phyloP scores from a whole-genome alignment of 2,329 filamentous ascomycete genomes.

The Hysterium pulicare region DNA sequence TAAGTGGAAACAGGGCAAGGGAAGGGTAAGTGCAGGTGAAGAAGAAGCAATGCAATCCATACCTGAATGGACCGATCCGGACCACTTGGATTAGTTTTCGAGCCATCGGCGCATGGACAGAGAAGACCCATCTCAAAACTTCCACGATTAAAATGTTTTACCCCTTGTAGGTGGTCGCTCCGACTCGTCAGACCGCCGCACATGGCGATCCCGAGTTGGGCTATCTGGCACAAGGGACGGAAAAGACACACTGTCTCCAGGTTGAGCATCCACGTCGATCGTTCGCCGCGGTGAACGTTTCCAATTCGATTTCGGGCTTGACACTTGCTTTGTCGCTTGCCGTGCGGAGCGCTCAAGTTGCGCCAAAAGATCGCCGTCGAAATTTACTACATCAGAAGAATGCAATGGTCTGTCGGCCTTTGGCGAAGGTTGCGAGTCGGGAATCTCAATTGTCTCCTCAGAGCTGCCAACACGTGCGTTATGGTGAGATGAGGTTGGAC shows the following conservation, averaged over 20 bases:
- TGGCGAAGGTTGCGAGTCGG: conserved; percentile 19
- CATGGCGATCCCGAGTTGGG: background rate
- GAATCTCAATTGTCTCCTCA: conserved; percentile 21
- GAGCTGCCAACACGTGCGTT: conserved; percentile 13
- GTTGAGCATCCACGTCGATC: background rate
- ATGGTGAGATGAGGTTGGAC: background rate
- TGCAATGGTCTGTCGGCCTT: background rate
- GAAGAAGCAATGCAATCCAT: background rate
- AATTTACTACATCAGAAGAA: background rate
- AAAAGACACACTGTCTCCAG: background rate
- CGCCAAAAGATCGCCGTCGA: background rate
- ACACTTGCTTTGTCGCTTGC: background rate
- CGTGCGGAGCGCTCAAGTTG: background rate
- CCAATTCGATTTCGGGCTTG: background rate
- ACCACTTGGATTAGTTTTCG: background rate
- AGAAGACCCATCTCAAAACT: background rate
- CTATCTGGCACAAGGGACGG: background rate
- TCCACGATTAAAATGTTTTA: background rate
- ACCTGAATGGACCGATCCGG: background rate
- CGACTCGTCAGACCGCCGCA: background rate
- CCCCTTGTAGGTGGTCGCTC: background rate
- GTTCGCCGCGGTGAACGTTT: background rate
- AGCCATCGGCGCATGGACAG: background rate
- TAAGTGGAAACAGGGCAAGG: background rate
- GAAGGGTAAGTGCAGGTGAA: background rate